phyloP scores from a whole-genome alignment of 1,284 basidiomycete species.

The Ceratobasidium sp. region DNA sequence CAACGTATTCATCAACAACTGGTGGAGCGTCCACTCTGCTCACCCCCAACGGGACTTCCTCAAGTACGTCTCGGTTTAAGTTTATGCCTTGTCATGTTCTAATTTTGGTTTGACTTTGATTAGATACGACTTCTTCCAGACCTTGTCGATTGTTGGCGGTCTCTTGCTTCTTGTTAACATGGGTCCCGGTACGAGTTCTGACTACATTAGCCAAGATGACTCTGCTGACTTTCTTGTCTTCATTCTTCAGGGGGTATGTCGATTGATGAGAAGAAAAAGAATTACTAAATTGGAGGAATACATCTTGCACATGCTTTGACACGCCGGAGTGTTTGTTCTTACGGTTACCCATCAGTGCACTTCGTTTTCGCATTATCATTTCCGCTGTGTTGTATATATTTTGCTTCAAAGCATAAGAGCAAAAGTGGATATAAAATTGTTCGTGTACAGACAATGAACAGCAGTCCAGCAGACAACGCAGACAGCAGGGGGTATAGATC shows the following conservation, averaged over 20 bases:
- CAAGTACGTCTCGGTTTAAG: slow-evolving; percentile 70
- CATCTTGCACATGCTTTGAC: neutral
- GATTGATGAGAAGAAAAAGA: slow-evolving; percentile 99
- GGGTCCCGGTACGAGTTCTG: slow-evolving; percentile 76
- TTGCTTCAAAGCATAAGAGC: too few species aligned
- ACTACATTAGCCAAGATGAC: neutral
- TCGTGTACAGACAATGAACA: neutral
- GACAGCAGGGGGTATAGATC: neutral
- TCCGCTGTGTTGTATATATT: neutral
- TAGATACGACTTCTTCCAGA: slow-evolving; percentile 95
- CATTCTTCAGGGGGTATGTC: slow-evolving; percentile 80
- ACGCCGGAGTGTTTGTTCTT: neutral
- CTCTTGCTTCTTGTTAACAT: slow-evolving; percentile 97
- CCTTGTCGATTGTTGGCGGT: slow-evolving; percentile 95
- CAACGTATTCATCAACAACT: slow-evolving; percentile 99
- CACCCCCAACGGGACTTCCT: slow-evolving; percentile 98
- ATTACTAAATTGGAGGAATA: slow-evolving; percentile 56
- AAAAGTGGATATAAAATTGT: too few species aligned
- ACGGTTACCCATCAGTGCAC: slow-evolving; percentile 12
- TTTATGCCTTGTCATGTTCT: slow-evolving; percentile 47
- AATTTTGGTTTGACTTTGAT: slow-evolving; percentile 33
- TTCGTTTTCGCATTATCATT: neutral
- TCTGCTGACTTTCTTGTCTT: neutral
- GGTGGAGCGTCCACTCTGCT: slow-evolving; percentile 93
- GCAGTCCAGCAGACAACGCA: neutral